Evolutionary conservation across 2,329 filamentous ascomycete species (phyloP), one percentile per base, ranked within the genome.

Genomic region (Talaromyces piceae): DNA sequence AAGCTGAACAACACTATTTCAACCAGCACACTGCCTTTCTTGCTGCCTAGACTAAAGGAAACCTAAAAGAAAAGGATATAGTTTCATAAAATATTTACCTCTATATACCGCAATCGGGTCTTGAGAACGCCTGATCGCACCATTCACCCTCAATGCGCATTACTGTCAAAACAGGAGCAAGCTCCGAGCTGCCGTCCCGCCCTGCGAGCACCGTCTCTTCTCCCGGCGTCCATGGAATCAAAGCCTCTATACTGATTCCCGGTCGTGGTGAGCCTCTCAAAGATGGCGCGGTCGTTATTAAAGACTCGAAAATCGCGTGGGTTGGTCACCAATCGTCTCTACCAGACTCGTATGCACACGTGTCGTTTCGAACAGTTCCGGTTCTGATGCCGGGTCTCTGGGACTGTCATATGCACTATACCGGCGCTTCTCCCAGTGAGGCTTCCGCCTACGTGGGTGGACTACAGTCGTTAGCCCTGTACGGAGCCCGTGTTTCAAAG

Each of bases 311-410:
- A 43, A 76, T 77, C 46, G 62, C 60, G 27, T 73, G 68, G 60
- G 71, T 72, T 26, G 73, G 73, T 5, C 31, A 55, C 5, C 56
- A 63, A 33, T 31, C 54, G 11, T 54, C 58, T 12, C 51, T 70
- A 4, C 71, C 70, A 1, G 43, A 47, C 9, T 60, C 66, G 47
- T 74, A 71, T 52, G 54, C 52, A 12, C 26, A 54, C 4, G 48
- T 68, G 23, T 53, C 51, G 1, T 59, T 60, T 23, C 64, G 61
- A 1, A 61, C 64, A 16, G 71, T 77, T 12, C 67, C 70, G 0
- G 68, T 74, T 8, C 58, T 77, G 7, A 73, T 79, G 63, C 76
- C 77, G 0, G 77, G 77, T 2, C 67, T 80, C 20, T 79, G 76
- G 76, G 77, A 80, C 52, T 73, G 69, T 54, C 77, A 79, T 58